Percentiles rank a stretch among this genome's conserved stretches.
These are phyloP conservation scores for Entomortierella chlamydospora DNA, from an alignment of 192 early-diverging fungal species.

Conservation along the genomic window DNA sequence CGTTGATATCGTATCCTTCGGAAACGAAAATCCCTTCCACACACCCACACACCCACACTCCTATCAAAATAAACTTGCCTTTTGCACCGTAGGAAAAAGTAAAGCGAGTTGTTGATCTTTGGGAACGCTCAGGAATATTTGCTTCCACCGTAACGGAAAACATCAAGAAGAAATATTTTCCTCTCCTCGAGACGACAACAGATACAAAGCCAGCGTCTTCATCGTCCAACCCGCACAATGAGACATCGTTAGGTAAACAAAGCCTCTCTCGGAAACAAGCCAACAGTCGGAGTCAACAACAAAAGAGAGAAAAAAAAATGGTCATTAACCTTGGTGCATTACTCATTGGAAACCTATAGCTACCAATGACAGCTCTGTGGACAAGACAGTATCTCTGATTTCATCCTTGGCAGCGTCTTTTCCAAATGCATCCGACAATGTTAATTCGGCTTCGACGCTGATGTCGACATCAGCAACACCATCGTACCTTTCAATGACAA, in stretches of 20 bases:
- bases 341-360: not conserved
- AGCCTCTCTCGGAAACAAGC: not conserved
- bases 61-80: conserved; percentile 1
- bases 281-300: not conserved
- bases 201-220: not conserved
- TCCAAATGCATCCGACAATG: not conserved
- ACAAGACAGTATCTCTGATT: conserved; percentile 22
- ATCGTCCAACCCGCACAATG: not conserved
- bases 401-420: conserved; percentile 28
- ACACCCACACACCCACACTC: no score
- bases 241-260: not conserved
- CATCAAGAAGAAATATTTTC: conserved; percentile 49
- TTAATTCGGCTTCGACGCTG: conserved; percentile 6
- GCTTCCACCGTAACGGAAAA: conserved; percentile 24
- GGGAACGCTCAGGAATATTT: conserved; percentile 52
- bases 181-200: conserved; percentile 26
- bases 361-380: conserved; percentile 1
- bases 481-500: not conserved
- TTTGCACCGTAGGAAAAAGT: conserved; percentile 54
- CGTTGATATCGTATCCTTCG: not conserved
- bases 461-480: not conserved
- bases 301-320: not conserved
- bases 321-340: conserved; percentile 1
- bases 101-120: conserved; percentile 58
- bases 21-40: no score